Evolutionary conservation across 805 yeast species (phyloP).

Genomic region (Myxozyma mucilagina): DNA sequence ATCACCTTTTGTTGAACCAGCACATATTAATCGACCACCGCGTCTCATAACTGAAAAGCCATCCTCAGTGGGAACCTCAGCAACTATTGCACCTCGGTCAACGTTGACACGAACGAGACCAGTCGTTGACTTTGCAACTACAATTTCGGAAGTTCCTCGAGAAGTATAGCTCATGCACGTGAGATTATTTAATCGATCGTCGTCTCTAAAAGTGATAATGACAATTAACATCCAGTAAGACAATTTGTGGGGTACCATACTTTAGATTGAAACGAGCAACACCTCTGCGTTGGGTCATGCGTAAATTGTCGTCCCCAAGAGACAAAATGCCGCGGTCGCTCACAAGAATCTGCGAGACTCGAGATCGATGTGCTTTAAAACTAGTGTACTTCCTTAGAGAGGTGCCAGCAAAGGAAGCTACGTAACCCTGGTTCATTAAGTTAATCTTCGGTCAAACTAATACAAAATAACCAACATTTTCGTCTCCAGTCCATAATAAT

Average conservation of each 20-base stretch:
- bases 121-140: slow-evolving; percentile 38
- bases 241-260: slow-evolving; percentile 2
- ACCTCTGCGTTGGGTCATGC: slow-evolving; percentile 61
- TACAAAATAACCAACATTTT: slow-evolving; percentile 38
- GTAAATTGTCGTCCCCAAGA: slow-evolving; percentile 52
- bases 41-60: slow-evolving; percentile 38
- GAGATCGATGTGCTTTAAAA: slow-evolving; percentile 52
- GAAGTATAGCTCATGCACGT: slow-evolving; percentile 36
- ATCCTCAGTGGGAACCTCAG: slow-evolving; percentile 32
- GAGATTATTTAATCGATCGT: slow-evolving; percentile 28
- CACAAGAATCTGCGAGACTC: slow-evolving; percentile 55
- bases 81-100: slow-evolving; percentile 41
- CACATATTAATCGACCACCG: slow-evolving; percentile 39
- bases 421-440: slow-evolving; percentile 38
- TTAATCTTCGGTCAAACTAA: background rate
- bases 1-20: slow-evolving; percentile 41
- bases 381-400: slow-evolving; percentile 58
- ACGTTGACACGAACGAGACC: slow-evolving; percentile 41
- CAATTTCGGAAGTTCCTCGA: slow-evolving; percentile 40
- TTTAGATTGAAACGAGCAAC: slow-evolving; percentile 42
- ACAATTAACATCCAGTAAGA: background rate
- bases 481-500: slow-evolving; percentile 82
- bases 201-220: slow-evolving; percentile 3
- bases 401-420: slow-evolving; percentile 49
- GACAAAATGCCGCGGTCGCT: slow-evolving; percentile 61